These are phyloP conservation scores for Bipolaris cookei DNA, from an alignment of 2,329 filamentous ascomycete genomes.

Conservation along the genomic window DNA sequence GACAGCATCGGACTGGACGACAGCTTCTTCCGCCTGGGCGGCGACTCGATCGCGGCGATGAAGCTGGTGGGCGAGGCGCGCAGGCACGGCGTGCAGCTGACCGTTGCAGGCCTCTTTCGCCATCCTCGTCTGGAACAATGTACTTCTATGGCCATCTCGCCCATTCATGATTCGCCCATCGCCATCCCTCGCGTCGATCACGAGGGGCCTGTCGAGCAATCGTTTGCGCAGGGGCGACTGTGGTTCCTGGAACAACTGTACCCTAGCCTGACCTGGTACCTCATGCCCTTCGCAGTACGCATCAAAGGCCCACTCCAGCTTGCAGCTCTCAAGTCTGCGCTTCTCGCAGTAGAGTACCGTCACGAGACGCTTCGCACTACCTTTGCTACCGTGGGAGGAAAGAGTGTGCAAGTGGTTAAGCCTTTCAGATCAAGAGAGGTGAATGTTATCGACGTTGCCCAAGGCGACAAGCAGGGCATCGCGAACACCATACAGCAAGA, in stretches of 20 bases:
- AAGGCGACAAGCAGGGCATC: neutral
- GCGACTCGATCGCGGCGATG: slow-evolving; percentile 37
- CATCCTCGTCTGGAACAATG: neutral
- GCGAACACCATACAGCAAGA: neutral
- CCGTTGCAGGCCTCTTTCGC: neutral
- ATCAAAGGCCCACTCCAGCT: slow-evolving; percentile 1
- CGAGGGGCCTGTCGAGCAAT: slow-evolving; percentile 1
- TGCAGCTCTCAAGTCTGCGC: neutral
- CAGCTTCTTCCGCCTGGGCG: slow-evolving; percentile 31
- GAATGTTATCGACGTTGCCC: neutral
- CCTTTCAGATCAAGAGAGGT: neutral
- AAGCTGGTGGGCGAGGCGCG: slow-evolving; percentile 20
- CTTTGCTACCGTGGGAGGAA: neutral
- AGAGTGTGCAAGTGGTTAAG: neutral
- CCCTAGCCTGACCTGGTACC: slow-evolving; percentile 4
- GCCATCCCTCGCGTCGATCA: neutral
- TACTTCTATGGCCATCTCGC: slow-evolving; percentile 1
- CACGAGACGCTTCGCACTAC: slow-evolving; percentile 8
- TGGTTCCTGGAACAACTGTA: slow-evolving; percentile 9
- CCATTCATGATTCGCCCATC: neutral
- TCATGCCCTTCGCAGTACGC: neutral
- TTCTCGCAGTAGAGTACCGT: neutral
- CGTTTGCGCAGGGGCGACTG: neutral
- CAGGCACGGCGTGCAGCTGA: neutral
- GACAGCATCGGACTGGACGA: slow-evolving; percentile 10